Base-by-base conservation (phyloP, 352 stramenopile genomes). In the Phytophthora tubulina region DNA sequence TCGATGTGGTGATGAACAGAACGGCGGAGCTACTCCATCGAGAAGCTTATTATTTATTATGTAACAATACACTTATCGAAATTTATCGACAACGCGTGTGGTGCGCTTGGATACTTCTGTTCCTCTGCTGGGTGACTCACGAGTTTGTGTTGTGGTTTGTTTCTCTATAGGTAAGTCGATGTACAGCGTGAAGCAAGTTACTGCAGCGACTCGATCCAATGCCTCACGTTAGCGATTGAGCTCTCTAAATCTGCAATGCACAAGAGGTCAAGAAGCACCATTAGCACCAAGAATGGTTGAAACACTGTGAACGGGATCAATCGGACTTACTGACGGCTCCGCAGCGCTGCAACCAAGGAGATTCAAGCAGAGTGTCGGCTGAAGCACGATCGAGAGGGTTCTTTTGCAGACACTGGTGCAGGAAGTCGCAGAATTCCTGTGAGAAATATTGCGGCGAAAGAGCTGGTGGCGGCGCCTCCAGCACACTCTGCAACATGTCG, bases 401-500 rank as follows among this genome's bases (percentile, higher is more conserved):
- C 57, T 90, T 89, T 64, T 85, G 81, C 15, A 95, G 66, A 76
- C 88, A 95, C 13, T 77, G 58, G 3, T 78, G 62, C 57, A 95
- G 57, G 63, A 95, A 95, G 35, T 81, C 76, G 67, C 86, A 91
- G 63, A 94, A 92, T 44, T 93, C 88, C 44, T 72, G 54, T 35
- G 88, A 93, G 63, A 94, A 95, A 63, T 86, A 88, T 13, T 84
- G 74, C 27, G 74, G 67, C 32, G 85, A 94, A 15, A 95, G 78
- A 50, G 80, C 83, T 45, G 88, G 86, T 17, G 88, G 82, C 5
- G 86, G 85, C 13, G 85, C 81, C 56, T 95, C 88, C 17, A 93
- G 72, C 32, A 95, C 82, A 27, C 72, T 91, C 69, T 95, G 88
- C 66, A 95, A 81, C 86, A 94, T 90, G 48, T 95, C 91, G 65